Evolutionary conservation across 164 flowering plant species (phyloP).

Genomic region (Malania oleifera): DNA sequence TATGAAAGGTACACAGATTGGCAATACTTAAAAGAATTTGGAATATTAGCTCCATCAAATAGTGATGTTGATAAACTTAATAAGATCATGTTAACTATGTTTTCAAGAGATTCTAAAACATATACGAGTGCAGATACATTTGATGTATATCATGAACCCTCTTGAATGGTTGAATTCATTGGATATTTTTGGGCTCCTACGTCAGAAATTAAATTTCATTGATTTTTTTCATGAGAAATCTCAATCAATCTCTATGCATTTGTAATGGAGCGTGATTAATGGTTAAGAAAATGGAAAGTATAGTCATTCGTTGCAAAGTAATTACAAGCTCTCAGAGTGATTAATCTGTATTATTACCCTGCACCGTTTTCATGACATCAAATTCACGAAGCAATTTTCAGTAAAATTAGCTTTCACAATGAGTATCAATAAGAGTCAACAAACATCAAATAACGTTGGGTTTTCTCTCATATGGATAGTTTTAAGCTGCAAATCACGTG

Average conservation of each 20-base stretch:
- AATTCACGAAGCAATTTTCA: not conserved
- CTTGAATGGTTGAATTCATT: not conserved
- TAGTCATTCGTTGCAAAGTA: conserved; percentile 2
- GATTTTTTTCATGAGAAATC: conserved; percentile 4
- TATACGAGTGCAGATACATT: not conserved
- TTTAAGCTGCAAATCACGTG: conserved; percentile 9
- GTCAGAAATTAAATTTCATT: conserved; percentile 3
- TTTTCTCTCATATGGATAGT: conserved; percentile 7
- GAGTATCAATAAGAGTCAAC: conserved; percentile 18
- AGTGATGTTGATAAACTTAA: not conserved
- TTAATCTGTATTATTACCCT: not conserved
- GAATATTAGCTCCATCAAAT: not conserved
- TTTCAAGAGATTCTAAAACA: not conserved
- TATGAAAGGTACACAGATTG: not conserved
- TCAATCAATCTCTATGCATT: not conserved
- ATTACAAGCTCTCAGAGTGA: conserved; percentile 1
- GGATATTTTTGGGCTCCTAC: conserved; percentile 1
- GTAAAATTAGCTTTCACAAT: conserved; percentile 7
- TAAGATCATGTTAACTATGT: too few relatives aligned
- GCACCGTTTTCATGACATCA: conserved; percentile 1
- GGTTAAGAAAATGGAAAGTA: not conserved
- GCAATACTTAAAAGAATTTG: not conserved
- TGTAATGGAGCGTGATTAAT: conserved; percentile 16
- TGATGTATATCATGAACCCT: too few relatives aligned
- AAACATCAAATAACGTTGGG: conserved; percentile 6